A percentile compares a stretch with the other conserved stretches of the same genome.
Conservation (phyloP, 208 protist genomes). For the Trypanosoma rangeli region DNA sequence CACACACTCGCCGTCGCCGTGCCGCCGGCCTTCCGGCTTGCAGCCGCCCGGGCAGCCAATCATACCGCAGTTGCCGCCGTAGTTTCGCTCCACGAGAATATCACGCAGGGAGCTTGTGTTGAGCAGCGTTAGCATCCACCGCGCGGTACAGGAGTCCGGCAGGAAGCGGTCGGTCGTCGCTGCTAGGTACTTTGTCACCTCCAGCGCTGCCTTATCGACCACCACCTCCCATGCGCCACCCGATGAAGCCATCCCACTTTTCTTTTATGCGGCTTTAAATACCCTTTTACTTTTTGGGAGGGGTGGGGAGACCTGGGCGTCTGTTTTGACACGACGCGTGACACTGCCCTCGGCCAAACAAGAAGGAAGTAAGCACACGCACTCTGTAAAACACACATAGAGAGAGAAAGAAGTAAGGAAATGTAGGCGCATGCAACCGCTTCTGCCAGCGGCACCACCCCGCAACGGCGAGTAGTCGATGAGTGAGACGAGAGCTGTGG, state of each 20-base stretch:
- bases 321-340: background rate
- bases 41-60: constrained; percentile 46
- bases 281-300: no score
- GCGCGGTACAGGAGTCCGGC: constrained; percentile 29
- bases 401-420: constrained; percentile 6
- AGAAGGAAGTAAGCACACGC: background rate
- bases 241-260: constrained; percentile 5
- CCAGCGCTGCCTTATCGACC: constrained; percentile 53
- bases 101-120: constrained; percentile 54
- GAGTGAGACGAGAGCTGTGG: background rate
- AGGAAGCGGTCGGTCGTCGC: constrained; percentile 46
- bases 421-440: background rate
- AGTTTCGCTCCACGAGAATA: constrained; percentile 72
- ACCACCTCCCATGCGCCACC: constrained; percentile 63
- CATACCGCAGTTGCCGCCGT: constrained; percentile 54
- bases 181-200: constrained; percentile 60
- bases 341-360: background rate
- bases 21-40: background rate
- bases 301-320: no score
- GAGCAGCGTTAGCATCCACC: constrained; percentile 60
- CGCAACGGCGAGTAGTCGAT: no score
- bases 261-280: background rate
- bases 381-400: background rate
- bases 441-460: no score
- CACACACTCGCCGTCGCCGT: background rate